Evolutionary conservation across 768 basidiomycete genomes (phyloP), one percentile per base, ranked within the genome.

Genomic region (Botryobasidium botryosum): DNA sequence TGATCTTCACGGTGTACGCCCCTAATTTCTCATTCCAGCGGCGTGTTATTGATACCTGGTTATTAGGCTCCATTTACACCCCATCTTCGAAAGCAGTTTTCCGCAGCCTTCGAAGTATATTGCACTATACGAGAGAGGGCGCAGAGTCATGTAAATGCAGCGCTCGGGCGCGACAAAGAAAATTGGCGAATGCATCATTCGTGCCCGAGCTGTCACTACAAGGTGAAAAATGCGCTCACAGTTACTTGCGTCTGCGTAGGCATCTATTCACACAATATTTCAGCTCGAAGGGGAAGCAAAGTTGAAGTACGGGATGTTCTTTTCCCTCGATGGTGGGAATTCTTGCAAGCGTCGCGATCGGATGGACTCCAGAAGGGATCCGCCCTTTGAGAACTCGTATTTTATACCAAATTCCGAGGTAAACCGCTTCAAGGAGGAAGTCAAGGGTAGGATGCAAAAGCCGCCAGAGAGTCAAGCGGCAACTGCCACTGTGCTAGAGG

Each of bases 181-280:
- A 35, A 64, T 26, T 69, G 63, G 61, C 47, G 56, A 2, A 57
- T 61, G 2, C 21, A 51, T 27, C 56, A 66, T 44, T 50, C 57
- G 0, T 69, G 67, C 49, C 59, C 61, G 0, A 47, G 64, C 1
- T 68, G 67, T 48, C 45, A 46, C n/a, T 64, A 35, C 37, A 39
- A 2, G 37, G 37, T 39, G 12, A 39, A 24, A 13, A 12, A 20
- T 13, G 24, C 10, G 13, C 37, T 13, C 13, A 12, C 12, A 21
- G 24, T 13, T 13, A 39, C 37, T 13, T 13, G n/a, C n/a, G n/a
- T n/a, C n/a, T n/a, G n/a, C n/a, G n/a, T n/a, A n/a, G n/a, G n/a
- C n/a, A n/a, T n/a, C n/a, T n/a, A n/a, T n/a, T n/a, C n/a, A n/a
- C n/a, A n/a, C n/a, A n/a, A n/a, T n/a, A n/a, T n/a, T n/a, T 33